Base-by-base conservation (phyloP, 352 stramenopile genomes). In the Phytopythium litorale region DNA sequence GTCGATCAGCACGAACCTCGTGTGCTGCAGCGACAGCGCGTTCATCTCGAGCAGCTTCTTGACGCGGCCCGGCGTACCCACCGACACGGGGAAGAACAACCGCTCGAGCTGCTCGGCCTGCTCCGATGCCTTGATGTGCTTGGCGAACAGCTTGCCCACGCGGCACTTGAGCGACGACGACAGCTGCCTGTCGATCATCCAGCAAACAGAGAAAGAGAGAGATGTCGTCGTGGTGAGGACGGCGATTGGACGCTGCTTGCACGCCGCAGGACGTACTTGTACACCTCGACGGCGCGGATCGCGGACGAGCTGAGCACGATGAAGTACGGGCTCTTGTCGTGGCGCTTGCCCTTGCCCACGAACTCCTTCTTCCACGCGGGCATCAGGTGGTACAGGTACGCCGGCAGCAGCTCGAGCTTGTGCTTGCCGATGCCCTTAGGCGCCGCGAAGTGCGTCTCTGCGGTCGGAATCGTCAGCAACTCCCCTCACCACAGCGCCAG, bases 61-160 rank as follows among this genome's bases (percentile, higher is more conserved):
- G 38, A 89, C 58, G 28, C 87, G 87, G 4, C 71, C 83, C 0
- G 87, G 83, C 7, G 87, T 96, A 28, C 87, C 87, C 25, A 96
- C 82, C 13, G 87, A 80, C 54, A 96, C 92, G 25, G 87, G 84
- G 25, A 89, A 65, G 65, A 84, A 96, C 15, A 70, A 79, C 40
- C 73, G 69, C 32, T 76, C 70, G 9, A 98, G 79, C 63, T 92
- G 78, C 43, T 92, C 82, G 1, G 81, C 80, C 70, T 98, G 96
- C 61, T 97, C 84, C 43, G 92, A 73, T 11, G 92, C 75, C 56
- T 93, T 97, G 66, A 97, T 84, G 70, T 98, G 92, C 65, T 98
- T 98, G 51, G 80, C 89, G 75, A 98, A 98, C n/a, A 98, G 79
- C 71, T 98, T 98, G 46, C 89, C 94, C n/a, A 96, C 78, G 28